Evolutionary conservation across 2,329 filamentous ascomycete genomes (phyloP).

Genomic region (Uncinocarpus reesii): DNA sequence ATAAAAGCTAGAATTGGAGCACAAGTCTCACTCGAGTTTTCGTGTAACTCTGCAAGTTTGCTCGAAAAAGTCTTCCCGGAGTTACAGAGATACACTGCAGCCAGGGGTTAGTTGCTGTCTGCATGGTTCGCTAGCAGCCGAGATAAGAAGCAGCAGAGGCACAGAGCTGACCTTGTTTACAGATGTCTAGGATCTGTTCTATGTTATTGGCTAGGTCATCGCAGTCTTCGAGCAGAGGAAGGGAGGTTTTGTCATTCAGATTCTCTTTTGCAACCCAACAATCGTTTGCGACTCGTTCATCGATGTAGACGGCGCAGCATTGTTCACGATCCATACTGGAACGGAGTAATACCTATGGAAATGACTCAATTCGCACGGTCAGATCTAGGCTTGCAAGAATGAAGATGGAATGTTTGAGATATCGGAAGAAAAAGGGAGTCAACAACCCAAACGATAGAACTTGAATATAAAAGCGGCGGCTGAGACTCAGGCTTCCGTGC

Average conservation of each 20-base stretch:
- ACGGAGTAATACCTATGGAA: neutral
- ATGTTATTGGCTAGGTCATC: slow-evolving; percentile 41
- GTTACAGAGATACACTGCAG: slow-evolving; percentile 44
- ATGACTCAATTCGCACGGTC: too few species aligned
- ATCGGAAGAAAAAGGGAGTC: neutral
- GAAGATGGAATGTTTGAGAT: neutral
- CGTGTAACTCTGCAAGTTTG: slow-evolving; percentile 44
- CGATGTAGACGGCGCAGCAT: slow-evolving; percentile 39
- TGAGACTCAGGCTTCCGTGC: neutral
- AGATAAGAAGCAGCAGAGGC: neutral
- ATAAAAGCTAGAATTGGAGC: slow-evolving; percentile 48
- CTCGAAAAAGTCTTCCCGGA: slow-evolving; percentile 44
- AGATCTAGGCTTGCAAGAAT: neutral
- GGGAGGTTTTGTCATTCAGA: slow-evolving; percentile 20
- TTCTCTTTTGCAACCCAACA: slow-evolving; percentile 34
- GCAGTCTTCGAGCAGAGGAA: slow-evolving; percentile 31
- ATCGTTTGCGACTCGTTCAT: slow-evolving; percentile 37
- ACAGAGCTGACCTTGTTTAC: slow-evolving; percentile 43
- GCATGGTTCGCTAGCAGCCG: neutral
- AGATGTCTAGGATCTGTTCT: slow-evolving; percentile 41
- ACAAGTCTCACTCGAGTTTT: slow-evolving; percentile 29
- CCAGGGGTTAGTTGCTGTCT: slow-evolving; percentile 2
- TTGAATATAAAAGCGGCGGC: neutral
- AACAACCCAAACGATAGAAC: neutral
- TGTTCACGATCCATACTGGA: slow-evolving; percentile 34